Percentiles rank a stretch among this genome's conserved stretches.
phyloP scores from a whole-genome alignment of 2,329 filamentous ascomycete species.

The Lasiodiplodia gonubiensis region DNA sequence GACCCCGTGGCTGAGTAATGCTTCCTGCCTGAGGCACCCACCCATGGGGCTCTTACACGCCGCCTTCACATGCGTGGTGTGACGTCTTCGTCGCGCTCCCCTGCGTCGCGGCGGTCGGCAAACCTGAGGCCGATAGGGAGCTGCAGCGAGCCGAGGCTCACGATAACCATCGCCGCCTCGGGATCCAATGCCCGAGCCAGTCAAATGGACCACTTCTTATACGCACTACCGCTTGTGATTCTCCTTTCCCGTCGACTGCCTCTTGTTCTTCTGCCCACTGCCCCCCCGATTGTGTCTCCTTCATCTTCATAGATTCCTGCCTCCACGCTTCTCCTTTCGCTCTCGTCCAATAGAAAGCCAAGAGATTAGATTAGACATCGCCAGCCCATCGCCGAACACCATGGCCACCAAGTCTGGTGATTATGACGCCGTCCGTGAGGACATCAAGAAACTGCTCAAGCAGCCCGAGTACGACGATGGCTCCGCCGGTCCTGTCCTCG shows the following conservation, averaged over 20 bases:
- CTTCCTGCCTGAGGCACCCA: neutral
- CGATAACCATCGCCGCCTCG: constrained; percentile 24
- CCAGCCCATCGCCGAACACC: constrained; percentile 25
- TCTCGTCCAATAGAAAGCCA: constrained; percentile 8
- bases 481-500: constrained; percentile 67
- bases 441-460: constrained; percentile 60
- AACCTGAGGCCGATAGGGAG: constrained; percentile 12
- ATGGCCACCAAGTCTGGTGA: constrained; percentile 34
- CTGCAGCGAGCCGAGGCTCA: constrained; percentile 22
- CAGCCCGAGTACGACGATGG: constrained; percentile 71
- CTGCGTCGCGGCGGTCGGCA: constrained; percentile 20
- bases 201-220: constrained; percentile 2
- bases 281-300: neutral
- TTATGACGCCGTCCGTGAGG: constrained; percentile 58
- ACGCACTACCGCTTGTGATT: neutral
- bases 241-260: neutral
- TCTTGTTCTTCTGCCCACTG: neutral
- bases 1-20: neutral
- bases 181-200: constrained; percentile 22
- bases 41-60: neutral
- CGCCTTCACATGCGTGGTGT: constrained; percentile 22
- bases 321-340: neutral
- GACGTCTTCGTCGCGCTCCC: constrained; percentile 17
- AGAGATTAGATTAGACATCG: constrained; percentile 20
- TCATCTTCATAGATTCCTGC: neutral